Evolutionary conservation across 2,329 filamentous ascomycete genomes (phyloP).

Genomic region (Scedosporium apiospermum): DNA sequence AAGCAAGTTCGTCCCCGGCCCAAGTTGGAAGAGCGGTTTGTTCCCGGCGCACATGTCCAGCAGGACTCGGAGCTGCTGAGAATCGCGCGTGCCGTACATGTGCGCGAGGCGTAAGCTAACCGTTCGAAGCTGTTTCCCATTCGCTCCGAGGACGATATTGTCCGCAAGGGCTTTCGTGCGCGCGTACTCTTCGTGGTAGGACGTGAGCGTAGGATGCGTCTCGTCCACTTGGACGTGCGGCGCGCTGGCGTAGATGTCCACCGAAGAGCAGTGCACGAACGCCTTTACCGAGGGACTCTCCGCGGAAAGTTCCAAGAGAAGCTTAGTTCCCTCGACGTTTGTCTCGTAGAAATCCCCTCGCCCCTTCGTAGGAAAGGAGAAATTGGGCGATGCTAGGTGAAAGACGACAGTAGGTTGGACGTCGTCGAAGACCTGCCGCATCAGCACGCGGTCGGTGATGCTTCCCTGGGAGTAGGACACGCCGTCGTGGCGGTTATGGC

Average conservation of each 20-base stretch:
- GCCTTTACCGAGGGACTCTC: constrained; percentile 14
- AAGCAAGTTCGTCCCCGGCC: constrained; percentile 16
- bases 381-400: constrained; percentile 21
- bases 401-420: constrained; percentile 19
- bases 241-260: constrained; percentile 18
- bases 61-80: constrained; percentile 17
- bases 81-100: constrained; percentile 23
- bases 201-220: constrained; percentile 13
- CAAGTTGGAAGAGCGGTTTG: constrained; percentile 20
- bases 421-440: constrained; percentile 11
- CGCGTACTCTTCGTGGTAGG: constrained; percentile 15
- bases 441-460: constrained; percentile 16
- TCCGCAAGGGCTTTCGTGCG: constrained; percentile 24
- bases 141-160: constrained; percentile 18
- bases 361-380: constrained; percentile 12
- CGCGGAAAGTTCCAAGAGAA: constrained; percentile 15
- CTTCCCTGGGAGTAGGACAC: constrained; percentile 17
- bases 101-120: constrained; percentile 16
- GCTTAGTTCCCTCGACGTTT: constrained; percentile 22
- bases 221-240: constrained; percentile 17
- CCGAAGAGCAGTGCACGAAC: constrained; percentile 22
- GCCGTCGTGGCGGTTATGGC: constrained; percentile 14
- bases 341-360: constrained; percentile 14
- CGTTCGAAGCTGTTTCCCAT: constrained; percentile 16
- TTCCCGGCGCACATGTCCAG: constrained; percentile 25